A percentile compares a stretch with the other conserved stretches of the same genome.
Conservation (phyloP, 495 filamentous ascomycete genomes). For the Aspergillus sclerotiicarbonarius region DNA sequence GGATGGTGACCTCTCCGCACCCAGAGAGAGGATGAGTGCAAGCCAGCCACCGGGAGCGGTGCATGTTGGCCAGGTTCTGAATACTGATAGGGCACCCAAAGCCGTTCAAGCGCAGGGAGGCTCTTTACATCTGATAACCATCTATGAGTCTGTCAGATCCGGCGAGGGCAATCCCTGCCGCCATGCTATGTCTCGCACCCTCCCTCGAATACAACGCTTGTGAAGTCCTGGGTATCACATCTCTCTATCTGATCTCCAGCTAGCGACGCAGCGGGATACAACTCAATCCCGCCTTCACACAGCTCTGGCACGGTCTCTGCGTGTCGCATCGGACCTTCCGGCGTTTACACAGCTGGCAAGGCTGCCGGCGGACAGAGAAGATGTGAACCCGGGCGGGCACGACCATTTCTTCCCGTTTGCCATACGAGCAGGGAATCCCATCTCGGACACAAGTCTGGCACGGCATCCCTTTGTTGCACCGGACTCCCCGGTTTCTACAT, state of each 20-base stretch:
- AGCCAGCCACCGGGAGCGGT: neutral
- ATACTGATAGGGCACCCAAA: too few species aligned
- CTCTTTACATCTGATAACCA: too few species aligned
- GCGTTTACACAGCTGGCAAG: neutral
- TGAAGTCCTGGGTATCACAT: too few species aligned
- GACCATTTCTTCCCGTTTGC: neutral
- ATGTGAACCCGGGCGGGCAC: neutral
- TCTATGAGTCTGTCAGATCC: too few species aligned
- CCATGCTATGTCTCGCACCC: too few species aligned
- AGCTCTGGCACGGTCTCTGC: neutral
- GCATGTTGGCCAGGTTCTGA: too few species aligned
- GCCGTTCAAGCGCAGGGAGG: too few species aligned
- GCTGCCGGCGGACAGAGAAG: neutral
- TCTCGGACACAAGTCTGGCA: conserved; percentile 2
- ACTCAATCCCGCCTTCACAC: neutral
- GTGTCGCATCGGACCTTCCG: neutral
- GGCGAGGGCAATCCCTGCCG: too few species aligned
- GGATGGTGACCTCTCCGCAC: neutral
- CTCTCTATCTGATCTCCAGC: too few species aligned
- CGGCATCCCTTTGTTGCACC: conserved; percentile 4
- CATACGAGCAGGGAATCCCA: neutral
- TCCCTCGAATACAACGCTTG: too few species aligned
- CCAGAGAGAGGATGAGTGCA: neutral
- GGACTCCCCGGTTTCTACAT: neutral
- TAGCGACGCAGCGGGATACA: neutral